Percentiles rank a stretch among this genome's conserved stretches.
phyloP scores from a whole-genome alignment of 305 asterid species.

The Plantago lanceolata region DNA sequence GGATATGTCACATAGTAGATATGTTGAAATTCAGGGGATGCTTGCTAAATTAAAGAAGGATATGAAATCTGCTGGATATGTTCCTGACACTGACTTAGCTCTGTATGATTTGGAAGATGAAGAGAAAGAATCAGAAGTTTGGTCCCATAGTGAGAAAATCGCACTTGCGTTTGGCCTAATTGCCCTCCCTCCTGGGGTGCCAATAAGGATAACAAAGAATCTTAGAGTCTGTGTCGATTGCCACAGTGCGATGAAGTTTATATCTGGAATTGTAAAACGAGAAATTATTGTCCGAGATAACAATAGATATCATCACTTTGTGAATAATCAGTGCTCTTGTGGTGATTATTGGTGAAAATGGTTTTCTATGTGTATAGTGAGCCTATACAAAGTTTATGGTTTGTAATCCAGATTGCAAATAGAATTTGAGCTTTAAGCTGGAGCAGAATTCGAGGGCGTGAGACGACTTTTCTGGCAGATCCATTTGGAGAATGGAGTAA shows the following conservation, averaged over 20 bases:
- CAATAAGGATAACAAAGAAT: constrained; percentile 76
- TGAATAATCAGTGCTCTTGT: constrained; percentile 61
- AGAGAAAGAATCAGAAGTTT: constrained; percentile 85
- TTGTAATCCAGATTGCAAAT: neutral
- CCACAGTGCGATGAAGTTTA: constrained; percentile 80
- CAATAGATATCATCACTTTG: constrained; percentile 61
- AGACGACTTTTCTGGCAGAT: neutral
- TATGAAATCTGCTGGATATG: constrained; percentile 73
- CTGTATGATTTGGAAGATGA: constrained; percentile 81
- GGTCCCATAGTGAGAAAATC: constrained; percentile 86
- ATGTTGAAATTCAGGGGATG: constrained; percentile 66
- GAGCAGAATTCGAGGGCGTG: neutral
- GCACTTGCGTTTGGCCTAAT: constrained; percentile 85
- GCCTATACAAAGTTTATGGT: neutral
- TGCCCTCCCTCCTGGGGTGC: constrained; percentile 66
- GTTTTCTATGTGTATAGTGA: neutral
- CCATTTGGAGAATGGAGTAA: too few relatives aligned
- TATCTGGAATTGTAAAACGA: constrained; percentile 60
- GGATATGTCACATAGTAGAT: constrained; percentile 55
- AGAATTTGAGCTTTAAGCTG: neutral
- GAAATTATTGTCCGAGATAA: constrained; percentile 77
- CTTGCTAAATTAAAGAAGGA: constrained; percentile 48
- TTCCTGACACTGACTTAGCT: constrained; percentile 56
- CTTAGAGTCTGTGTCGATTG: constrained; percentile 85
- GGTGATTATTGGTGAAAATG: constrained; percentile 68